Percentiles rank a stretch among this genome's conserved stretches.
These are phyloP conservation scores for Terana coerulea DNA, from an alignment of 768 basidiomycete genomes.

Conservation along the genomic window DNA sequence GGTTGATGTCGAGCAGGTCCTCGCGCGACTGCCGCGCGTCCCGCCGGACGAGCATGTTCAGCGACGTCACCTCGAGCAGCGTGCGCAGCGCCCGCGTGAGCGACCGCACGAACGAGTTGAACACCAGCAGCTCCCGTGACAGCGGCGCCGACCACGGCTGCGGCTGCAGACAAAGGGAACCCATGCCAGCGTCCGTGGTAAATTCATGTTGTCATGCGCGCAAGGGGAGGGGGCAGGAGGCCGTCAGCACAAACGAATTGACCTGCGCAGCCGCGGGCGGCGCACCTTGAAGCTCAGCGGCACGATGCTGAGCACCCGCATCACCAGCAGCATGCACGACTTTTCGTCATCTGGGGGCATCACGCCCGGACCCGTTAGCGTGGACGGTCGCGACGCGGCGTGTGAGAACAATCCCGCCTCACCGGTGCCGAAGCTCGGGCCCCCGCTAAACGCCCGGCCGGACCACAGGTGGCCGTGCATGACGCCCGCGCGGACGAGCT, in stretches of 20 bases:
- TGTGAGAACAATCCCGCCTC: slow-evolving; percentile 33
- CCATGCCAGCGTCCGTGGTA: too few relatives aligned
- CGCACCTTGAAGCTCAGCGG: slow-evolving; percentile 90
- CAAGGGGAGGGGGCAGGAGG: not conserved
- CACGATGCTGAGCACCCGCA: slow-evolving; percentile 94
- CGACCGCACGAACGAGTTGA: slow-evolving; percentile 96
- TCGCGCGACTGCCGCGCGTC: slow-evolving; percentile 87
- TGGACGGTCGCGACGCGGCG: slow-evolving; percentile 20
- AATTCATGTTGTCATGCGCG: too few relatives aligned
- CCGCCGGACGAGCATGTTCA: slow-evolving; percentile 89
- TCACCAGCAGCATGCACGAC: slow-evolving; percentile 90
- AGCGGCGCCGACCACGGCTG: slow-evolving; percentile 95
- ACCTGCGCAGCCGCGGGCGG: slow-evolving; percentile 1
- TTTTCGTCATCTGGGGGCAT: slow-evolving; percentile 77
- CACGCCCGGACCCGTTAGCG: slow-evolving; percentile 13
- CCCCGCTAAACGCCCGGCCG: slow-evolving; percentile 84
- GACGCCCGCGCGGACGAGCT: slow-evolving; percentile 93
- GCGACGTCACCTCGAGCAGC: slow-evolving; percentile 83
- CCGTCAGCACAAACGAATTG: slow-evolving; percentile 1
- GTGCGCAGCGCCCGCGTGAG: slow-evolving; percentile 87
- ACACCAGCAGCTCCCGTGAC: slow-evolving; percentile 93
- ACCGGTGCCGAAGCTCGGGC: slow-evolving; percentile 93
- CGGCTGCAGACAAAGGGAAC: slow-evolving; percentile 40
- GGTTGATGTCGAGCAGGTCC: slow-evolving; percentile 87
- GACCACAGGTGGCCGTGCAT: slow-evolving; percentile 95